These are phyloP conservation scores for Paxillus rubicundulus DNA, from an alignment of 768 basidiomycete species.

Conservation along the genomic window DNA sequence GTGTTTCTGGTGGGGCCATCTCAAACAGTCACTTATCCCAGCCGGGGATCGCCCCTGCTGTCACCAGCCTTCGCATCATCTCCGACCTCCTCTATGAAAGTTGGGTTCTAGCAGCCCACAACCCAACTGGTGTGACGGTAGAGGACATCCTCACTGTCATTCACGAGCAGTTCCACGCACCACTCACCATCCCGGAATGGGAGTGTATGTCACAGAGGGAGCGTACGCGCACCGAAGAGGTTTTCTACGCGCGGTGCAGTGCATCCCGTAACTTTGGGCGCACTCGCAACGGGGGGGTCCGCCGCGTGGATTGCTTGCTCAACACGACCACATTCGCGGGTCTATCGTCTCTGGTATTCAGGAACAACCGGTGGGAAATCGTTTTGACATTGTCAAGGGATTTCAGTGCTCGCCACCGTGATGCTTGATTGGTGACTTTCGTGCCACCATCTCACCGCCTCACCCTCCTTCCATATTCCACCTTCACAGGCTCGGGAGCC, in stretches of 20 bases:
- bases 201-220: constrained; percentile 40
- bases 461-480: constrained; percentile 1
- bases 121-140: constrained; percentile 48
- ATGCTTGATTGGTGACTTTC: not conserved
- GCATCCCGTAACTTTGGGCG: constrained; percentile 34
- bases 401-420: constrained; percentile 9
- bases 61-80: constrained; percentile 37
- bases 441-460: not conserved
- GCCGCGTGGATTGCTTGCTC: constrained; percentile 49
- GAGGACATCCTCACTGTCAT: constrained; percentile 51
- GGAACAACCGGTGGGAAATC: constrained; percentile 37
- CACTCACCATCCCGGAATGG: constrained; percentile 44
- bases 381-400: constrained; percentile 47
- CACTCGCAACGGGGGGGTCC: constrained; percentile 40
- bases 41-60: constrained; percentile 43
- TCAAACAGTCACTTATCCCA: constrained; percentile 33
- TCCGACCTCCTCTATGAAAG: constrained; percentile 46
- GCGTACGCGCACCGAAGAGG: constrained; percentile 37
- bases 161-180: constrained; percentile 36
- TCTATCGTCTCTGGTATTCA: constrained; percentile 40
- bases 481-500: not conserved
- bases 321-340: constrained; percentile 51
- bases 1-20: constrained; percentile 6
- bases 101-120: constrained; percentile 43
- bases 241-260: constrained; percentile 47